phyloP scores from a whole-genome alignment of 1,284 basidiomycete species.

The Papiliotrema nemorosa region DNA sequence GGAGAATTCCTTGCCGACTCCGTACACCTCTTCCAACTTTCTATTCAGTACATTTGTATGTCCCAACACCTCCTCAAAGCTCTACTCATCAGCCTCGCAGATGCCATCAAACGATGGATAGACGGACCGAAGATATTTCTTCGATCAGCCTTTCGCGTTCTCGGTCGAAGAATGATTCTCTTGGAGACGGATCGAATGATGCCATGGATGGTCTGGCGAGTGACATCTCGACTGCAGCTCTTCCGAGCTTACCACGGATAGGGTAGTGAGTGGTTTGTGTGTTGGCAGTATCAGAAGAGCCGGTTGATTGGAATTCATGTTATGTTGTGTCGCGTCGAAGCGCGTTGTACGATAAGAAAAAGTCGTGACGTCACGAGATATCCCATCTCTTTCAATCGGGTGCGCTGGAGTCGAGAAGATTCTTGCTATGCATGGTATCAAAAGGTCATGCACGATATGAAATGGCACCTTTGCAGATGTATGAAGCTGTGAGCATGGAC shows the following conservation, averaged over 20 bases:
- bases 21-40: constrained; percentile 84
- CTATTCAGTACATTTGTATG: constrained; percentile 87
- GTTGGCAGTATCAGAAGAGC: too few relatives aligned
- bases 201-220: constrained; percentile 17
- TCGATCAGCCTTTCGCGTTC: constrained; percentile 44
- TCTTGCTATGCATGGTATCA: too few relatives aligned
- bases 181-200: constrained; percentile 10
- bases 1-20: constrained; percentile 88
- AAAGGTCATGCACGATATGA: too few relatives aligned
- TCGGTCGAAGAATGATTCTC: constrained; percentile 43
- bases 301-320: too few relatives aligned
- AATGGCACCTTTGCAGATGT: too few relatives aligned
- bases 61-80: constrained; percentile 82
- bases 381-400: too few relatives aligned
- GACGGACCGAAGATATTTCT: constrained; percentile 46
- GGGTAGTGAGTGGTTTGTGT: too few relatives aligned
- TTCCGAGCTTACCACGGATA: too few relatives aligned
- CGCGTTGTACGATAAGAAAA: too few relatives aligned
- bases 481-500: not conserved
- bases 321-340: too few relatives aligned
- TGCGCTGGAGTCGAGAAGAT: too few relatives aligned
- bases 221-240: constrained; percentile 18
- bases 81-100: constrained; percentile 54
- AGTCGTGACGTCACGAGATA: too few relatives aligned
- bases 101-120: not conserved